Conservation (phyloP, 2,329 filamentous ascomycete species). For the Fulvia fulva region DNA sequence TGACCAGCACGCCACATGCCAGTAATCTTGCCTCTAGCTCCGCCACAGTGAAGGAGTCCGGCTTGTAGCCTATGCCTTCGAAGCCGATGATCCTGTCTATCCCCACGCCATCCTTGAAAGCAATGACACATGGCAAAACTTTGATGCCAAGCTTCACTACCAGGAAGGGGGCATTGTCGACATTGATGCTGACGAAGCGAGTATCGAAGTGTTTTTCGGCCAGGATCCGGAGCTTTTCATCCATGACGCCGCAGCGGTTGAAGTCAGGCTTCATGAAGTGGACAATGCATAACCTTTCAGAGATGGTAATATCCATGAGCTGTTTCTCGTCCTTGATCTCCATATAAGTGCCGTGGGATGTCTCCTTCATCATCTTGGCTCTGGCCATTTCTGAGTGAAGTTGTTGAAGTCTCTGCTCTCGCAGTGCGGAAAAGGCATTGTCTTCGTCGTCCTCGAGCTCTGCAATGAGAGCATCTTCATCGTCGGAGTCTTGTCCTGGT, state of each 20-base stretch:
- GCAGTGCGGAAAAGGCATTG: constrained; percentile 50
- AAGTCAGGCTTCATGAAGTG: constrained; percentile 65
- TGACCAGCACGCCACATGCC: constrained; percentile 48
- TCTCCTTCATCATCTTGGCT: constrained; percentile 46
- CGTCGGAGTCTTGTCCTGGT: constrained; percentile 47
- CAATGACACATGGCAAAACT: constrained; percentile 56
- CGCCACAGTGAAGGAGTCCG: constrained; percentile 52
- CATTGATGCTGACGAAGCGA: constrained; percentile 55
- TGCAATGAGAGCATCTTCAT: constrained; percentile 59
- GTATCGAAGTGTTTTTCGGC: constrained; percentile 58
- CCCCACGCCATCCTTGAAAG: constrained; percentile 53
- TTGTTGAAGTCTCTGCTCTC: constrained; percentile 55
- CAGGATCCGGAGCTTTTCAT: constrained; percentile 53
- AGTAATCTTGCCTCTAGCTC: constrained; percentile 53
- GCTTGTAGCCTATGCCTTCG: constrained; percentile 52
- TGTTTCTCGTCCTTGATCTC: constrained; percentile 57
- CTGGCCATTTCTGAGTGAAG: constrained; percentile 54
- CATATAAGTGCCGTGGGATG: constrained; percentile 47
- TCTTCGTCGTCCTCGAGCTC: constrained; percentile 54
- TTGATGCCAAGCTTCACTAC: constrained; percentile 56
- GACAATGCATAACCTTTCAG: constrained; percentile 54
- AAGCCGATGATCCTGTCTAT: constrained; percentile 58
- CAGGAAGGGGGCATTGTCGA: constrained; percentile 58
- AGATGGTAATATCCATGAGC: constrained; percentile 58
- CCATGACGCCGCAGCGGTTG: constrained; percentile 59